A percentile compares a stretch with the other conserved stretches of the same genome.
Conservation (phyloP, 2,329 filamentous ascomycete genomes). For the Aspergillus sp. region DNA sequence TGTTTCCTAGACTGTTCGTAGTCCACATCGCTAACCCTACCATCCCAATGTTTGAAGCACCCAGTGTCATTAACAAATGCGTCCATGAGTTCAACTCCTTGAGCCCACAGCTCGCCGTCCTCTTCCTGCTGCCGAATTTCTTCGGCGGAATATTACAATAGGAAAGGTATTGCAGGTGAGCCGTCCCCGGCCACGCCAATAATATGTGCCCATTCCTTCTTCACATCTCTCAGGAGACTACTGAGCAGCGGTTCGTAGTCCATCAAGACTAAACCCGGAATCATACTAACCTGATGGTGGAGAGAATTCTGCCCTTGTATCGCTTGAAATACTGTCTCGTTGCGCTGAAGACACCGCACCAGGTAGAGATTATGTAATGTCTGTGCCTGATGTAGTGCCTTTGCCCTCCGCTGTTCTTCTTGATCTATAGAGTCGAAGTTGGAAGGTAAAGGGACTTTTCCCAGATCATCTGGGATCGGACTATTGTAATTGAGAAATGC, state of each 20-base stretch:
- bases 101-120: constrained; percentile 25
- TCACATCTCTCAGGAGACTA: constrained; percentile 19
- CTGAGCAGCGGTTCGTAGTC: constrained; percentile 24
- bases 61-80: constrained; percentile 23
- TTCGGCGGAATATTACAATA: constrained; percentile 20
- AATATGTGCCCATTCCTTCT: constrained; percentile 22
- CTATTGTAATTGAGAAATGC: constrained; percentile 25
- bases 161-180: constrained; percentile 2
- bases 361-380: constrained; percentile 26
- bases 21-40: constrained; percentile 20
- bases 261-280: constrained; percentile 21
- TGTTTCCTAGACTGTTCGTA: constrained; percentile 21
- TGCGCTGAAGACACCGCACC: constrained; percentile 18
- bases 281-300: constrained; percentile 22
- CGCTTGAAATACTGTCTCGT: constrained; percentile 18
- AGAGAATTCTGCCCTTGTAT: constrained; percentile 21
- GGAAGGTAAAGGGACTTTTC: constrained; percentile 14
- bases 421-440: constrained; percentile 20
- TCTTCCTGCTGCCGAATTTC: constrained; percentile 20
- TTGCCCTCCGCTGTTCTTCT: constrained; percentile 24
- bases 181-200: neutral
- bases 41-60: constrained; percentile 28
- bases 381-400: constrained; percentile 21
- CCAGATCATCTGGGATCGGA: constrained; percentile 19
- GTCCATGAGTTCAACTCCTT: constrained; percentile 25